These are phyloP conservation scores for Eragrostis curvula DNA, from an alignment of 176 grass and related monocot genomes.

Conservation along the genomic window DNA sequence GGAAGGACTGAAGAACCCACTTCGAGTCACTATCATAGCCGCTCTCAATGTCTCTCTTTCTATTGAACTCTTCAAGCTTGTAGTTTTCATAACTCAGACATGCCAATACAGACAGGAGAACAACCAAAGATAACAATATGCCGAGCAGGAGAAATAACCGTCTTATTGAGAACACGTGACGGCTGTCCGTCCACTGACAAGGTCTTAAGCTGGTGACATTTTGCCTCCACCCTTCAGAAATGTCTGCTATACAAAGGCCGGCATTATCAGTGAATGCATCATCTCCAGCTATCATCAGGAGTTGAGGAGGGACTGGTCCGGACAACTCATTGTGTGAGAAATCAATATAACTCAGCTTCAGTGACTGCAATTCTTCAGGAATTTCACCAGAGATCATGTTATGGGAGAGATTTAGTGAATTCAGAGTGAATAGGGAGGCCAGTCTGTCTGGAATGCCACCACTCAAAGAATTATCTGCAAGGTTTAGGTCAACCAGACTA, in stretches of 20 bases:
- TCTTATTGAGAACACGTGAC: slow-evolving; percentile 40
- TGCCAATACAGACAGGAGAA: slow-evolving; percentile 57
- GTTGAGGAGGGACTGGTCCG: slow-evolving; percentile 72
- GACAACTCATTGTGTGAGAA: slow-evolving; percentile 80
- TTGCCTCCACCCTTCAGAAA: slow-evolving; percentile 49
- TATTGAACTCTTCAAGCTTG: slow-evolving; percentile 63
- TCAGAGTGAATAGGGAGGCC: slow-evolving; percentile 49
- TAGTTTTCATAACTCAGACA: slow-evolving; percentile 77
- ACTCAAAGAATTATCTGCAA: slow-evolving; percentile 78
- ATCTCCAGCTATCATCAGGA: slow-evolving; percentile 77
- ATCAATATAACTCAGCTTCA: slow-evolving; percentile 83
- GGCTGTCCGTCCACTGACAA: slow-evolving; percentile 54
- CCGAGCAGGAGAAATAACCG: slow-evolving; percentile 49
- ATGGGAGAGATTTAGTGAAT: slow-evolving; percentile 86
- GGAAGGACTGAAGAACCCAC: slow-evolving; percentile 69
- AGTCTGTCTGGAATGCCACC: slow-evolving; percentile 67
- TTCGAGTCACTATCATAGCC: slow-evolving; percentile 46
- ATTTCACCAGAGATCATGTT: slow-evolving; percentile 77
- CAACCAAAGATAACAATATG: slow-evolving; percentile 52
- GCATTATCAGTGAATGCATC: slow-evolving; percentile 75
- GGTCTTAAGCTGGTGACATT: slow-evolving; percentile 51
- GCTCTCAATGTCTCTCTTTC: slow-evolving; percentile 52
- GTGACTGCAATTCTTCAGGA: slow-evolving; percentile 61
- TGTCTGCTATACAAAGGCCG: slow-evolving; percentile 60
- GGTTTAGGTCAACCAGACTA: slow-evolving; percentile 71